phyloP scores from a whole-genome alignment of 345 rosid species.

The Alliaria petiolata region DNA sequence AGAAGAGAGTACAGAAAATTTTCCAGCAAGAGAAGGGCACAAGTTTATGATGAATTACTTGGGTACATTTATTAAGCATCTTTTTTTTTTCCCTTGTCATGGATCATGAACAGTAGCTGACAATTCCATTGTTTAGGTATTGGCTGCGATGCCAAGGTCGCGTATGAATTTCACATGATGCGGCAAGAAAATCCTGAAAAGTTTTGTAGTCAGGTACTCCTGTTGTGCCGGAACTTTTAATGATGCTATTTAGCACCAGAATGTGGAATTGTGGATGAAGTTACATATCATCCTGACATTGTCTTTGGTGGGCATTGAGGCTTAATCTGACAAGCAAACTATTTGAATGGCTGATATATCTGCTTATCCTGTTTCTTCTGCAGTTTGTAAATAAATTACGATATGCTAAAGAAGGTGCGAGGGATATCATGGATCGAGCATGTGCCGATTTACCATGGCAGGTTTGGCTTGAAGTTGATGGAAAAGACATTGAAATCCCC shows the following conservation, averaged over 20 bases:
- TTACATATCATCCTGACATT: background rate
- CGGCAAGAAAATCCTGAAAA: slow-evolving; percentile 84
- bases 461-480: slow-evolving; percentile 88
- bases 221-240: background rate
- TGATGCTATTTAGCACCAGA: background rate
- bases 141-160: slow-evolving; percentile 92
- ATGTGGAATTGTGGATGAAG: background rate
- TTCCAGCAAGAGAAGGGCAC: slow-evolving; percentile 37
- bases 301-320: background rate
- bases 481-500: slow-evolving; percentile 66
- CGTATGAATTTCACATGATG: slow-evolving; percentile 70
- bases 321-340: too few relatives aligned
- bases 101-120: slow-evolving; percentile 15
- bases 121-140: slow-evolving; percentile 47
- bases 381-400: slow-evolving; percentile 87
- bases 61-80: slow-evolving; percentile 37
- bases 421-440: slow-evolving; percentile 84
- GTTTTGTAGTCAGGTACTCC: slow-evolving; percentile 68
- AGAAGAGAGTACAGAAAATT: slow-evolving; percentile 42
- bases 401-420: slow-evolving; percentile 87
- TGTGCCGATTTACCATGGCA: slow-evolving; percentile 88
- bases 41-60: slow-evolving; percentile 86
- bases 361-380: slow-evolving; percentile 11
- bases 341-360: slow-evolving; percentile 3
- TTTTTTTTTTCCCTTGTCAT: background rate